Evolutionary conservation across 106 monocot genomes (phyloP).

Genomic region (Dioscorea alata): DNA sequence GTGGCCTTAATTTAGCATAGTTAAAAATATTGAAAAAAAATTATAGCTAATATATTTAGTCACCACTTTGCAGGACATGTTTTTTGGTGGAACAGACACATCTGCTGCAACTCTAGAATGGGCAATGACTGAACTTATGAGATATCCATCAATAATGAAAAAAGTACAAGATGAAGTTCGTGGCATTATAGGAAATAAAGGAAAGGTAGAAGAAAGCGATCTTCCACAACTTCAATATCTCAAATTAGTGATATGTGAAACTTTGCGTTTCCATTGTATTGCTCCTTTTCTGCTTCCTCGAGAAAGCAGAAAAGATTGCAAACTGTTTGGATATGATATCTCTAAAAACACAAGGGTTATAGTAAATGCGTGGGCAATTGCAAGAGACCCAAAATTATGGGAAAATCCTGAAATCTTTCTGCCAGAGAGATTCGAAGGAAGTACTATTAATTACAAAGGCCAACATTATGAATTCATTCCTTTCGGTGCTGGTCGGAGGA

Average conservation of each 20-base stretch:
- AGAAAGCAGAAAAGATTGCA: conserved; percentile 8
- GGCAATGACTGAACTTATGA: conserved; percentile 33
- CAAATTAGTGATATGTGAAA: conserved; percentile 26
- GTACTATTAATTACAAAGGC: conserved; percentile 14
- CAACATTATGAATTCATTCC: conserved; percentile 23
- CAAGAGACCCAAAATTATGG: conserved; percentile 21
- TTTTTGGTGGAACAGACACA: conserved; percentile 24
- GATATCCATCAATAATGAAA: conserved; percentile 15
- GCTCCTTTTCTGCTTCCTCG: conserved; percentile 21
- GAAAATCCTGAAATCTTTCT: conserved; percentile 16
- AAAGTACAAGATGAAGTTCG: conserved; percentile 21
- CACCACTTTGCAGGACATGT: conserved; percentile 14
- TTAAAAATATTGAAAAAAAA: not conserved
- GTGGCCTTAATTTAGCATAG: no score
- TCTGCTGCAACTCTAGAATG: conserved; percentile 18
- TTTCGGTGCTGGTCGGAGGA: conserved; percentile 30
- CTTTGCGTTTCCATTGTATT: conserved; percentile 19
- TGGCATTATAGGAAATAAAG: conserved; percentile 2
- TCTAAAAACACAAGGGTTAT: conserved; percentile 18
- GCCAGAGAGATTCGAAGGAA: conserved; percentile 33
- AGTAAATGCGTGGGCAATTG: conserved; percentile 21
- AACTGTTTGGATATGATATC: conserved; percentile 20
- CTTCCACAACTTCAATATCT: conserved; percentile 18
- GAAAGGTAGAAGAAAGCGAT: conserved; percentile 8
- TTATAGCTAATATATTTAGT: not conserved